Conservation (phyloP, 768 basidiomycete species). For the Collybia nuda region DNA sequence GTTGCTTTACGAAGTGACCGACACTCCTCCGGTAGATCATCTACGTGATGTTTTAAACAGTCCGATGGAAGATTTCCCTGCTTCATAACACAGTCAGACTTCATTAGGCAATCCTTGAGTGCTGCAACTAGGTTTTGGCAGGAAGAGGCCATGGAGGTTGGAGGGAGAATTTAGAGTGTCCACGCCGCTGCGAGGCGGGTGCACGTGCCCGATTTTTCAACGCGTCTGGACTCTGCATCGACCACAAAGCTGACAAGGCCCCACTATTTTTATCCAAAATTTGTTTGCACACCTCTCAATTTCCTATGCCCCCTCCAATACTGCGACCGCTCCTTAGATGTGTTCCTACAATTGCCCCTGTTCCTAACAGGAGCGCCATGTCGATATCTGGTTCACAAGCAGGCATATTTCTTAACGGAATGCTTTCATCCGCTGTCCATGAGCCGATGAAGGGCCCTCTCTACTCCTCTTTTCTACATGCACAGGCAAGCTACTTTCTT, state of each 20-base stretch:
- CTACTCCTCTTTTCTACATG: constrained; percentile 75
- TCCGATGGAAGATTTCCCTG: constrained; percentile 79
- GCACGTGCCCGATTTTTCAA: not conserved
- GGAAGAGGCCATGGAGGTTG: constrained; percentile 65
- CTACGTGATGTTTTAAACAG: constrained; percentile 72
- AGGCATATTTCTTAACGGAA: constrained; percentile 78
- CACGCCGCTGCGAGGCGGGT: too few relatives aligned
- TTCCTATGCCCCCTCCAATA: constrained; percentile 37
- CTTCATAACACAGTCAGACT: constrained; percentile 85
- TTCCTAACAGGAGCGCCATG: constrained; percentile 67
- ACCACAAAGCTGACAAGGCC: not conserved
- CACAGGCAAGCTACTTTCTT: constrained; percentile 57
- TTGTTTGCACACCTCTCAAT: not conserved
- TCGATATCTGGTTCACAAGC: constrained; percentile 82
- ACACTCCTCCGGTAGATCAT: constrained; percentile 82
- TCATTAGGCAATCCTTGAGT: constrained; percentile 81
- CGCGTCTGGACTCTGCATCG: not conserved
- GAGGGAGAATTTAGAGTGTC: not conserved
- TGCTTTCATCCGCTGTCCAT: constrained; percentile 54
- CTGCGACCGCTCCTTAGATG: constrained; percentile 42
- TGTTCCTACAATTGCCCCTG: constrained; percentile 55
- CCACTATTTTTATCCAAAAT: constrained; percentile 2
- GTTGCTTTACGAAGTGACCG: constrained; percentile 76
- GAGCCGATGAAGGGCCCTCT: constrained; percentile 47
- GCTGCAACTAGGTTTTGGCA: constrained; percentile 77